Evolutionary conservation across 257 asterid species (phyloP).

Genomic region (Gentiana macrophylla): DNA sequence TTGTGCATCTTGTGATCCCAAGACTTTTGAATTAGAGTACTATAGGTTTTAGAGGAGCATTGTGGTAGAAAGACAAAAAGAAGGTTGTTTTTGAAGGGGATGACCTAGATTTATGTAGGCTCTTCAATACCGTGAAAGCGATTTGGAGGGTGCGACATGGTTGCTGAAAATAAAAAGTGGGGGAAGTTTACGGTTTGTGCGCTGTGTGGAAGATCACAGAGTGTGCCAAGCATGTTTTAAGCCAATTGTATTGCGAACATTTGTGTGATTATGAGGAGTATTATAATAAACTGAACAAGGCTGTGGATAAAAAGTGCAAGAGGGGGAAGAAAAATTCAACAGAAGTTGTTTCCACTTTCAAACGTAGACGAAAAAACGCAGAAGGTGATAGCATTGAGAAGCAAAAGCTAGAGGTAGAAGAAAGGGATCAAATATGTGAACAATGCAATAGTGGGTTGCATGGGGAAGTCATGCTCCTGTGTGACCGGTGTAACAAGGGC

Average conservation of each 20-base stretch:
- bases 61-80: slow-evolving; percentile 72
- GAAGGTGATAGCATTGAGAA: slow-evolving; percentile 52
- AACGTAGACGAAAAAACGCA: slow-evolving; percentile 70
- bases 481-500: slow-evolving; percentile 94
- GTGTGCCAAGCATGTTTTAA: slow-evolving; percentile 78
- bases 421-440: slow-evolving; percentile 74
- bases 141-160: slow-evolving; percentile 76
- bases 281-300: slow-evolving; percentile 43
- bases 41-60: slow-evolving; percentile 66
- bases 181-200: slow-evolving; percentile 72
- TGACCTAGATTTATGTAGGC: slow-evolving; percentile 74
- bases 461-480: slow-evolving; percentile 92
- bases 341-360: slow-evolving; percentile 34
- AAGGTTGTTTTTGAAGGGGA: slow-evolving; percentile 71
- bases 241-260: slow-evolving; percentile 70
- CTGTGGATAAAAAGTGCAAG: slow-evolving; percentile 31
- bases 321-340: slow-evolving; percentile 32
- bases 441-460: slow-evolving; percentile 92
- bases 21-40: slow-evolving; percentile 76
- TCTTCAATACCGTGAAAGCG: slow-evolving; percentile 84
- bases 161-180: slow-evolving; percentile 73
- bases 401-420: slow-evolving; percentile 33
- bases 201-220: slow-evolving; percentile 55
- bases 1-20: slow-evolving; percentile 71
- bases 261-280: slow-evolving; percentile 84